phyloP scores from a whole-genome alignment of 2,329 filamentous ascomycete genomes.

The Paecilomyces variotii region DNA sequence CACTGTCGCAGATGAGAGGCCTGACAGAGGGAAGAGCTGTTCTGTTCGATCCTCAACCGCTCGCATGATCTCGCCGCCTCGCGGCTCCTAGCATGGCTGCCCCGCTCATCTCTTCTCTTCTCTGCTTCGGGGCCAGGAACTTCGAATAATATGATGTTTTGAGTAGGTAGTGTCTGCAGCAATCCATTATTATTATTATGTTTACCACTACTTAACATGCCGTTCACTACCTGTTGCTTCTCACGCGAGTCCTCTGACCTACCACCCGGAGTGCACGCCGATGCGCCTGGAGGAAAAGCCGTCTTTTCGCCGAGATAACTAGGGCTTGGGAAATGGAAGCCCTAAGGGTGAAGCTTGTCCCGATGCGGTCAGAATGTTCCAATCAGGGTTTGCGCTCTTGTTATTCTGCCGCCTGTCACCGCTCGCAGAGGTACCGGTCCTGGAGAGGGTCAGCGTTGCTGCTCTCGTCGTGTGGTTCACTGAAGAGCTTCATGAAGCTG shows the following conservation, averaged over 20 bases:
- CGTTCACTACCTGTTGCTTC: background rate
- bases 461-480: background rate
- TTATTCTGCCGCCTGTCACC: slow-evolving; percentile 25
- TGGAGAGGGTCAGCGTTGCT: background rate
- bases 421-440: slow-evolving; percentile 13
- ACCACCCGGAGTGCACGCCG: background rate
- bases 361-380: background rate
- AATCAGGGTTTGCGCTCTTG: slow-evolving; percentile 15
- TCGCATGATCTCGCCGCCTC: background rate
- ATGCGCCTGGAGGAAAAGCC: background rate
- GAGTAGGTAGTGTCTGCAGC: background rate
- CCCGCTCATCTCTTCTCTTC: background rate
- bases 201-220: background rate
- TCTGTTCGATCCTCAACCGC: background rate
- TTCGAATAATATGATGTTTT: background rate
- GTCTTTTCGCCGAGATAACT: slow-evolving; percentile 1
- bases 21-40: too few relatives aligned
- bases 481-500: background rate
- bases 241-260: background rate
- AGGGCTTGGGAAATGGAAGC: slow-evolving; percentile 1
- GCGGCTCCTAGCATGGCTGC: background rate
- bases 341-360: slow-evolving; percentile 8
- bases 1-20: background rate
- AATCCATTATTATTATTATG: too few relatives aligned
- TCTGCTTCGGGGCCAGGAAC: background rate